Evolutionary conservation across 495 filamentous ascomycete species (phyloP).

Genomic region (Hyaloscypha finlandica): DNA sequence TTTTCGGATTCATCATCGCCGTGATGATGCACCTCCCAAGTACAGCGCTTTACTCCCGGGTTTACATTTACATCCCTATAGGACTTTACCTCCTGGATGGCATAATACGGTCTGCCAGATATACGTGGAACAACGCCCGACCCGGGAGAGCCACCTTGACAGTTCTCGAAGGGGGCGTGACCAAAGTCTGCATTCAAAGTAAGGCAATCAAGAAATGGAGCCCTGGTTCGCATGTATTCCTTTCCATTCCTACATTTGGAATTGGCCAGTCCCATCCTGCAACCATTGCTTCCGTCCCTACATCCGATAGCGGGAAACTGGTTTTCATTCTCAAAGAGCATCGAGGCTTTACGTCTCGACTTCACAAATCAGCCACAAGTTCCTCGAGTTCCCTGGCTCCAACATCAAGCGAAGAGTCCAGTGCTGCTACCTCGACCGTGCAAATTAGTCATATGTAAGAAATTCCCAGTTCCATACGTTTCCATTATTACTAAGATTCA

Average conservation of each 20-base stretch:
- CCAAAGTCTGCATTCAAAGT: slow-evolving; percentile 50
- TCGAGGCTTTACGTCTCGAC: slow-evolving; percentile 67
- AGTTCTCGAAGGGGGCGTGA: slow-evolving; percentile 51
- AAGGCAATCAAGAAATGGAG: slow-evolving; percentile 67
- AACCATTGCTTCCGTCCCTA: slow-evolving; percentile 63
- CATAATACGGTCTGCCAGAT: slow-evolving; percentile 47
- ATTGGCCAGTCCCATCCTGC: slow-evolving; percentile 79
- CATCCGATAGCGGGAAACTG: slow-evolving; percentile 55
- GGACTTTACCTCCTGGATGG: slow-evolving; percentile 73
- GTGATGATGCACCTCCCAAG: slow-evolving; percentile 67
- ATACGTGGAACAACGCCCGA: slow-evolving; percentile 67
- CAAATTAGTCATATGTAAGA: slow-evolving; percentile 15
- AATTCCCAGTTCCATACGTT: background rate
- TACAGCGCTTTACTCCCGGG: slow-evolving; percentile 45
- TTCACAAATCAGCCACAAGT: slow-evolving; percentile 37
- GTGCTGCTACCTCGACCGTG: slow-evolving; percentile 45
- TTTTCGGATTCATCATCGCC: slow-evolving; percentile 64
- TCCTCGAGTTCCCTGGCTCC: slow-evolving; percentile 20
- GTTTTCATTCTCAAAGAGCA: slow-evolving; percentile 73
- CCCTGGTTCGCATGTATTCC: slow-evolving; percentile 77
- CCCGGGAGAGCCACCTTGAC: slow-evolving; percentile 27
- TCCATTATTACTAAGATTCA: background rate
- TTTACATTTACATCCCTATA: slow-evolving; percentile 72
- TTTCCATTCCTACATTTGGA: slow-evolving; percentile 70
- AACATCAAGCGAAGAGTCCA: slow-evolving; percentile 18